phyloP scores from a whole-genome alignment of 306 rosid species.

The Quercus suber region DNA sequence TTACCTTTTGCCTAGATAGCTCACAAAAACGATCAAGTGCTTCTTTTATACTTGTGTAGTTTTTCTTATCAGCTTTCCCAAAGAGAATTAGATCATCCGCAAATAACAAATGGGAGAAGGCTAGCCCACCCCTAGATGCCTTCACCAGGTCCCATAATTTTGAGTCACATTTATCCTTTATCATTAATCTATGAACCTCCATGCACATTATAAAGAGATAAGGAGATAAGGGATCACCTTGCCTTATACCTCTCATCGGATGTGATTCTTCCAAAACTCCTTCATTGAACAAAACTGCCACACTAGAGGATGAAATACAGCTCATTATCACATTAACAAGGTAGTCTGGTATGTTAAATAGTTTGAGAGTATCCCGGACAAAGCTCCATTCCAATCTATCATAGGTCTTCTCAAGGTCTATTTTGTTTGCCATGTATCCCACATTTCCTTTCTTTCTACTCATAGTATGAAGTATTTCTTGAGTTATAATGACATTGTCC shows the following conservation, averaged over 20 bases:
- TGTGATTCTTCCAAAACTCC: neutral
- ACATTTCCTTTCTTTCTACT: neutral
- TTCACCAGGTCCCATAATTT: neutral
- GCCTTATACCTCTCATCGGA: neutral
- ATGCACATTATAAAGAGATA: neutral
- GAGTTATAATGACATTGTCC: neutral
- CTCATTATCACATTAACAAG: neutral
- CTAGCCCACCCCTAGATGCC: neutral
- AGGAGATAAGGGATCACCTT: neutral
- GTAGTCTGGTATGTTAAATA: too few relatives aligned
- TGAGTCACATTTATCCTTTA: neutral
- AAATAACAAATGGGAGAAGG: neutral
- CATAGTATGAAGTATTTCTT: neutral
- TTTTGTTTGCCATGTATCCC: neutral
- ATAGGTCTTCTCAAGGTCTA: neutral
- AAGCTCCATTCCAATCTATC: neutral
- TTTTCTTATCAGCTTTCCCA: neutral
- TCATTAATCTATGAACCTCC: neutral
- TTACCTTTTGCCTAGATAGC: neutral
- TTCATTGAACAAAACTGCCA: too few relatives aligned
- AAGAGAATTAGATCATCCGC: neutral
- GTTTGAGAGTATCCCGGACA: neutral
- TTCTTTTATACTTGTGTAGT: neutral
- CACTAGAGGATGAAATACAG: neutral
- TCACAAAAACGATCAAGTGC: neutral